Base-by-base conservation (phyloP, 768 basidiomycete genomes). In the Butyriboletus loyo region DNA sequence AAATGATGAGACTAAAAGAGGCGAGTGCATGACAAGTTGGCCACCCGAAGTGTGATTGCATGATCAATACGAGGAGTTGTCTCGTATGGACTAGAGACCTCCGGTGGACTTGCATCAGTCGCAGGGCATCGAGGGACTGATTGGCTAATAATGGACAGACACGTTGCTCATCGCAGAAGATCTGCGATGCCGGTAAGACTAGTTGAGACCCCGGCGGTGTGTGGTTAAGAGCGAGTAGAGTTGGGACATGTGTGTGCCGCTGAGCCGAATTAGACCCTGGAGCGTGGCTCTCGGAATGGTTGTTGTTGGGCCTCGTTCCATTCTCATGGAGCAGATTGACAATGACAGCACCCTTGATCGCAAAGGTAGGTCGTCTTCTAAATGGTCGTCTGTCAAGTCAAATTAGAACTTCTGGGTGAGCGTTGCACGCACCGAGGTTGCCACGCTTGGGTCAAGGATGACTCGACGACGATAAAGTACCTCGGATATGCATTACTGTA, bases 1-100 rank as follows among this genome's bases (percentile, higher is more conserved):
- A 66, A 66, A 59, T 59, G 60, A 66, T 66, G 65, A 60, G 34
- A 58, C 59, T 54, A 59, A 66, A 67, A 67, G 54, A 57, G 63
- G 60, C 6, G 57, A 58, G 47, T 54, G 55, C 40, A 46, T 49
- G 63, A 65, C 57, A 53, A 45, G 50, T 45, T 52, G 57, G n/a
- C 52, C 59, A 62, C 60, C 62, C 54, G 58, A 63, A 65, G 53
- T 58, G 65, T 66, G 65, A 62, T 28, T 47, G 44, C 41, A 66
- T n/a, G 59, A 51, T 46, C 55, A 42, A 53, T 51, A 63, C 55
- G 38, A 55, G 60, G 61, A 56, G 52, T 21, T 45, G 62, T 57
- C 64, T 55, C 53, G 49, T 47, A 50, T 50, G 59, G 54, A 60
- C 61, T 42, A n/a, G 55, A 35, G 60, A 60, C 53, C 41, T 45